Base-by-base conservation (phyloP, 192 early-diverging fungal genomes). In the Funneliformis mosseae region DNA sequence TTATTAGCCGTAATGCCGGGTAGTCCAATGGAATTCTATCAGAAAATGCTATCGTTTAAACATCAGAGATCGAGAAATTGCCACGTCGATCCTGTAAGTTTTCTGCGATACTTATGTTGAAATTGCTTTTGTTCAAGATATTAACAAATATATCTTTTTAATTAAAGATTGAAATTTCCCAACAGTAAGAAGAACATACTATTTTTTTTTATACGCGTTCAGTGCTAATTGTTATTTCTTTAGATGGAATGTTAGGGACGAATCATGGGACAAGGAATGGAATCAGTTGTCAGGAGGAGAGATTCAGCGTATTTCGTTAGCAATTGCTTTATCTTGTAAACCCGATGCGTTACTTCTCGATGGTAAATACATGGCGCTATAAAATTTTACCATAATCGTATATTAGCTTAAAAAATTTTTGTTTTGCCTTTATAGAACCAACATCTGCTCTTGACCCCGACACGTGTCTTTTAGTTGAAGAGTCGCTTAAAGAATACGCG, bases 391-490 rank as follows among this genome's bases (percentile, higher is more conserved):
- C 10, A 61, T 39, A 28, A 43, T 23, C 11, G 64, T 50, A 66
- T 33, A 55, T 55, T 16, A 50, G 14, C 14, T 25, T 59, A 43
- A 50, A 43, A 45, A 16, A 27, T 11, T 62, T 8, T n/a, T 23
- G 8, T 38, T 3, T 63, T 23, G 10, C 21, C 33, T n/a, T 64
- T 27, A 77, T 43, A 63, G 95, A 97, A 82, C 96, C 96, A 4
- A 97, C 96, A 2, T 92, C 92, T 18, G 95, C 96, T 3, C 77
- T 97, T 55, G 96, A 97, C 83, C 91, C 92, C 41, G 87, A 85
- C 68, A 87, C 94, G 0, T 88, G 88, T 45, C 76, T 83, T 38
- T 81, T 92, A 39, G 96, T 97, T 3, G 95, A 97, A 80, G 81
- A 89, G 8, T 90, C 94, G 0, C 82, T 97, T 55, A 76, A 87